Evolutionary conservation across 163 green algal genomes (phyloP).

Genomic region (Scenedesmus sp.): DNA sequence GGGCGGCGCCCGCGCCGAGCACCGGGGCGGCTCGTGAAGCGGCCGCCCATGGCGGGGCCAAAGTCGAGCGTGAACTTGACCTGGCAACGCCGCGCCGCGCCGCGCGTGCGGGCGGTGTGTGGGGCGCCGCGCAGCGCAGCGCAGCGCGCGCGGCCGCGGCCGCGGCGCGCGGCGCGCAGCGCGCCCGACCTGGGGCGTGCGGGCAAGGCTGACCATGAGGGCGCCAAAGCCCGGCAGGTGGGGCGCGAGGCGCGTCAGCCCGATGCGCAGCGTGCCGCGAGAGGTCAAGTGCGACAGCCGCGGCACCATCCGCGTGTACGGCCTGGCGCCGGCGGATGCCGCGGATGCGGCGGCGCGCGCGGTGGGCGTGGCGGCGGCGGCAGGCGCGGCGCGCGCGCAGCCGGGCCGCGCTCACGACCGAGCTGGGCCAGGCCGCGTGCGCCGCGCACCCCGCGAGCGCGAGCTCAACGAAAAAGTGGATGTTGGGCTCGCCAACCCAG

Average conservation of each 20-base stretch:
- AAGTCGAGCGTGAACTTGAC: slow-evolving; percentile 76
- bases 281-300: slow-evolving; percentile 22
- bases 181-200: slow-evolving; percentile 30
- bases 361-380: not conserved
- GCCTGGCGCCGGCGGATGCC: not conserved
- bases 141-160: slow-evolving; percentile 16
- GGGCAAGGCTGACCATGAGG: slow-evolving; percentile 29
- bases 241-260: slow-evolving; percentile 1
- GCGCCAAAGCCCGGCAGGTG: slow-evolving; percentile 41
- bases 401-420: no score
- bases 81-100: no score
- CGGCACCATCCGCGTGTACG: slow-evolving; percentile 32
- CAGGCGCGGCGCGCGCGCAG: no score
- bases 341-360: not conserved
- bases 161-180: not conserved
- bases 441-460: slow-evolving; percentile 28
- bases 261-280: slow-evolving; percentile 30
- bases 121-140: no score
- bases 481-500: slow-evolving; percentile 42
- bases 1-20: no score
- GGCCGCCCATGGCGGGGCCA: slow-evolving; percentile 62
- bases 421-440: no score
- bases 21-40: no score
- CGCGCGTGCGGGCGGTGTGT: no score
- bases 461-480: slow-evolving; percentile 46